phyloP scores from a whole-genome alignment of 805 yeast genomes.

The Teunomyces funiuensis region DNA sequence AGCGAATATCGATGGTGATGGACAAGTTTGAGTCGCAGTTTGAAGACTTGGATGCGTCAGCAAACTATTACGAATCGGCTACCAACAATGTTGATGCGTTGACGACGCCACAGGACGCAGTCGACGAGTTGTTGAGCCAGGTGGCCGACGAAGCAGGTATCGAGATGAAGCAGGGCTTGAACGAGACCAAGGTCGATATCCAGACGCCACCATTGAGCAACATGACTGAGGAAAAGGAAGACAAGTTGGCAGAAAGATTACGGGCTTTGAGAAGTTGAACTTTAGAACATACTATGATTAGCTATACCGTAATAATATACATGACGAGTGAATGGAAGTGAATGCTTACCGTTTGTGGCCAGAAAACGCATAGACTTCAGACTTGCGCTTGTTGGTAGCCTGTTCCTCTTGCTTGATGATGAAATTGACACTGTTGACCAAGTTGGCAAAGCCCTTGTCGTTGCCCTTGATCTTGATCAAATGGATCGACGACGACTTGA shows the following conservation, averaged over 20 bases:
- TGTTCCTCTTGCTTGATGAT: slow-evolving; percentile 46
- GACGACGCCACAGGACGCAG: slow-evolving; percentile 92
- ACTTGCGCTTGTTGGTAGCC: slow-evolving; percentile 14
- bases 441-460: slow-evolving; percentile 43
- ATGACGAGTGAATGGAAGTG: background rate
- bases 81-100: slow-evolving; percentile 86
- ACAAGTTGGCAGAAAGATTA: slow-evolving; percentile 79
- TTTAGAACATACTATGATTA: background rate
- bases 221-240: slow-evolving; percentile 75
- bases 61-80: slow-evolving; percentile 89
- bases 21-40: slow-evolving; percentile 95
- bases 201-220: slow-evolving; percentile 36
- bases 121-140: slow-evolving; percentile 82
- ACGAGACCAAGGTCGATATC: slow-evolving; percentile 56
- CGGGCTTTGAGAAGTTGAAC: slow-evolving; percentile 68
- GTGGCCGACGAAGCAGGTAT: slow-evolving; percentile 98
- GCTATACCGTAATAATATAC: slow-evolving; percentile 1
- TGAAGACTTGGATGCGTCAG: slow-evolving; percentile 91
- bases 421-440: slow-evolving; percentile 42
- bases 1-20: slow-evolving; percentile 90
- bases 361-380: slow-evolving; percentile 12
- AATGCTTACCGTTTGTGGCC: slow-evolving; percentile 8
- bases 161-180: slow-evolving; percentile 82
- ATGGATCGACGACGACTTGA: slow-evolving; percentile 39
- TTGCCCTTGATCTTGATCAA: slow-evolving; percentile 47